These are phyloP conservation scores for Coccomyxa sp. DNA, from an alignment of 139 green algal genomes.

Conservation along the genomic window DNA sequence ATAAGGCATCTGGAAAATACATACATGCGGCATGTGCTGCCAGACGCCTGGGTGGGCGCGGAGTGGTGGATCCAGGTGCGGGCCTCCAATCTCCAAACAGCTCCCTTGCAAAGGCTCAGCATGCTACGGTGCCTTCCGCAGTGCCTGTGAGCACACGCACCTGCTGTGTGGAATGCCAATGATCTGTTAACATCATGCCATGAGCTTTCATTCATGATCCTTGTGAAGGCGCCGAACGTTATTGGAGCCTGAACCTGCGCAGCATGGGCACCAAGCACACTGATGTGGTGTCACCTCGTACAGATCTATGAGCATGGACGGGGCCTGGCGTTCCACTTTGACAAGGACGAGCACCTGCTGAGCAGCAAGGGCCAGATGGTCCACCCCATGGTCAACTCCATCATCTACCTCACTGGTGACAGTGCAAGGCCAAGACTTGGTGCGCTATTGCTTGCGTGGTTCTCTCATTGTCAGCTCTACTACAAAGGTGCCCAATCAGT, in stretches of 20 bases:
- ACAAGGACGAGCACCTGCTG: constrained; percentile 67
- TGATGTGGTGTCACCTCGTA: background rate
- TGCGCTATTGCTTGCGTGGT: background rate
- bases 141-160: background rate
- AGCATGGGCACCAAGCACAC: no score
- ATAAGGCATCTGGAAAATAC: constrained; percentile 20
- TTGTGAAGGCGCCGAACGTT: background rate
- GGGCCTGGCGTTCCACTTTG: constrained; percentile 70
- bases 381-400: constrained; percentile 47
- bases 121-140: background rate
- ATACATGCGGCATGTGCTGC: constrained; percentile 9
- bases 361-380: constrained; percentile 29
- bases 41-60: constrained; percentile 26
- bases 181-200: no score
- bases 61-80: constrained; percentile 62
- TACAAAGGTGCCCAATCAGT: background rate
- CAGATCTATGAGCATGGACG: constrained; percentile 51
- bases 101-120: background rate
- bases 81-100: background rate
- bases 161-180: no score
- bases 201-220: background rate
- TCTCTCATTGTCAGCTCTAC: background rate
- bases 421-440: background rate
- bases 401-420: constrained; percentile 51
- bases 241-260: no score